Evolutionary conservation across 2,329 filamentous ascomycete genomes (phyloP).

Genomic region (Fusarium concolor): DNA sequence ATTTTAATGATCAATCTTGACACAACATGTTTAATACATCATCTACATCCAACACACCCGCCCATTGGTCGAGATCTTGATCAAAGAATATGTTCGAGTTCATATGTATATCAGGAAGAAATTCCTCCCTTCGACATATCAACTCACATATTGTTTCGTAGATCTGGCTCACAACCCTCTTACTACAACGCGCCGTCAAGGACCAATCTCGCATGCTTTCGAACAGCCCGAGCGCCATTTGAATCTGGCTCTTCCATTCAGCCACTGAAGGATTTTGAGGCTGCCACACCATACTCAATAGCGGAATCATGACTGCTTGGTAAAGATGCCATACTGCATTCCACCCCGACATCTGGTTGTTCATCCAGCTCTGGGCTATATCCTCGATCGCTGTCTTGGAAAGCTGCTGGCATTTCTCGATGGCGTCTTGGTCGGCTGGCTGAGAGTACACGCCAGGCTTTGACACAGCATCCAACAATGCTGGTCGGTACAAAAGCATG

Average conservation of each 20-base stretch:
- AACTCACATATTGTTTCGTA: constrained; percentile 1
- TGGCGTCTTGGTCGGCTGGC: neutral
- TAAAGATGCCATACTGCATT: constrained; percentile 17
- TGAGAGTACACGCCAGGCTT: neutral
- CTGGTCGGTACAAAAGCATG: constrained; percentile 5
- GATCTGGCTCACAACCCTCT: constrained; percentile 1
- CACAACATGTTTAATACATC: constrained; percentile 8
- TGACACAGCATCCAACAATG: neutral
- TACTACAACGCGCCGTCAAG: neutral
- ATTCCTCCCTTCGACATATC: neutral
- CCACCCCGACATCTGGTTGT: constrained; percentile 12
- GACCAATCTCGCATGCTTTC: constrained; percentile 10
- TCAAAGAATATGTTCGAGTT: neutral
- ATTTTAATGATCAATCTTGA: constrained; percentile 7
- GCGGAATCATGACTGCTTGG: constrained; percentile 8
- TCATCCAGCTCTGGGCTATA: neutral
- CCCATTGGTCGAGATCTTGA: neutral
- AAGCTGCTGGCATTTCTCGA: constrained; percentile 7
- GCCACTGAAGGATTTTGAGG: neutral
- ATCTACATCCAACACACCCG: constrained; percentile 2
- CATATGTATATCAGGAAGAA: neutral
- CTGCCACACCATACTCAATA: constrained; percentile 3
- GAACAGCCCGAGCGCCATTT: neutral
- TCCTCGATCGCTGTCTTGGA: neutral
- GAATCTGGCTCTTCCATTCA: neutral